Conservation (phyloP, 495 filamentous ascomycete genomes). For the Lasiosphaeris hirsuta region DNA sequence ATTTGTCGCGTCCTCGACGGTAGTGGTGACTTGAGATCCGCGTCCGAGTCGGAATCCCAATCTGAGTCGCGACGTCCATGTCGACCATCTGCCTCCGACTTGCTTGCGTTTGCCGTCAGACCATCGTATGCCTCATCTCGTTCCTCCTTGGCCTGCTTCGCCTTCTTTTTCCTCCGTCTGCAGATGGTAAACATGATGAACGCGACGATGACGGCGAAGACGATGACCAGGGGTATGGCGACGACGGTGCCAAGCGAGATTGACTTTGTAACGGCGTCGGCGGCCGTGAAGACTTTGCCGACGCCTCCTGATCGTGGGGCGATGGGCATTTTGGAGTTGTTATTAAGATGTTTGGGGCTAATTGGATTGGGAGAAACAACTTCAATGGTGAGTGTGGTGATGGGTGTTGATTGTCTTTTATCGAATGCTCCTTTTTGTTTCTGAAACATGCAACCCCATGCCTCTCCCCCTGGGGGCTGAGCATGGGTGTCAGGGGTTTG, state of each 20-base stretch:
- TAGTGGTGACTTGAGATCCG: neutral
- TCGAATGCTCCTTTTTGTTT: neutral
- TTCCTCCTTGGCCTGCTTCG: constrained; percentile 1
- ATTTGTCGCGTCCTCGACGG: too few relatives aligned
- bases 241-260: constrained; percentile 6
- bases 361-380: neutral
- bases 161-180: neutral
- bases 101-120: neutral
- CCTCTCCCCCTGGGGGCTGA: too few relatives aligned
- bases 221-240: constrained; percentile 6
- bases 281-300: constrained; percentile 4
- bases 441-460: neutral
- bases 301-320: neutral
- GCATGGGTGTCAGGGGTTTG: neutral
- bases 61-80: neutral
- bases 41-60: constrained; percentile 1
- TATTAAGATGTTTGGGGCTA: neutral
- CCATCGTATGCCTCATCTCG: neutral
- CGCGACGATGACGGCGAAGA: constrained; percentile 4
- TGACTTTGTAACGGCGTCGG: constrained; percentile 4
- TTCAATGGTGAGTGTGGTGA: neutral
- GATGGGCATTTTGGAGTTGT: neutral
- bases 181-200: constrained; percentile 6
- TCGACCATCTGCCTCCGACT: neutral
- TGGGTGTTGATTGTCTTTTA: constrained; percentile 2